Base-by-base conservation (phyloP, 768 basidiomycete genomes). In the Pisolithus microcarpus region DNA sequence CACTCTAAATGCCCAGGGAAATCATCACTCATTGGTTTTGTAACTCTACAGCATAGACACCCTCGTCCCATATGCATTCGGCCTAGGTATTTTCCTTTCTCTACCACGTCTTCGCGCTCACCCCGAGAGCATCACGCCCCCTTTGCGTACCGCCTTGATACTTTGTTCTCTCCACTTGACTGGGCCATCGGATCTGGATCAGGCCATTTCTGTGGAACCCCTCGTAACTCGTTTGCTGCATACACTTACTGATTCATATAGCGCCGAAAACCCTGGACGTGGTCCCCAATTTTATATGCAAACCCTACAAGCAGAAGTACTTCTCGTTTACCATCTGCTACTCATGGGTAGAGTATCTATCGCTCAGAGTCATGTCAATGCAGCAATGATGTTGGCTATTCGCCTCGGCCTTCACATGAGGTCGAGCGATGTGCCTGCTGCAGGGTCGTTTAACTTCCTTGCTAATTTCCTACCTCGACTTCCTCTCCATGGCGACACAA, bases 71-170 rank as follows among this genome's bases (percentile, higher is more conserved):
- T 73, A 85, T 56, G 73, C 77, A 0, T 62, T 70, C 34, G 75
- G 80, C 56, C 74, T 86, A 50, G 84, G 84, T 5, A 81, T 88
- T 59, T 89, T 87, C 64, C 76, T 90, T 49, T 65, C 81, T 54
- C 43, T 66, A 3, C 56, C 65, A 7, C 74, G 80, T 4, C 79
- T 85, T 51, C 68, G 70, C 5, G 61, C 69, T 38, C 58, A 72
- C 6, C 63, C 69, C 10, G 55, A 63, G 13, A 72, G 72, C 7
- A 73, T 80, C 31, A 65, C 77, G 6, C 74, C 75, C 9, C 75
- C 76, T 4, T 65, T 83, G 4, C 66, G 77, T 34, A 76, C 68
- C 52, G 69, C 68, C 4, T 73, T 79, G 1, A 77, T 76, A 43
- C 70, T 85, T 1, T 76, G 79, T 71, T 81, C 79, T 7, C 61